These are phyloP conservation scores for Suhomyces tanzawaensis DNA, from an alignment of 805 yeast species.

Conservation along the genomic window DNA sequence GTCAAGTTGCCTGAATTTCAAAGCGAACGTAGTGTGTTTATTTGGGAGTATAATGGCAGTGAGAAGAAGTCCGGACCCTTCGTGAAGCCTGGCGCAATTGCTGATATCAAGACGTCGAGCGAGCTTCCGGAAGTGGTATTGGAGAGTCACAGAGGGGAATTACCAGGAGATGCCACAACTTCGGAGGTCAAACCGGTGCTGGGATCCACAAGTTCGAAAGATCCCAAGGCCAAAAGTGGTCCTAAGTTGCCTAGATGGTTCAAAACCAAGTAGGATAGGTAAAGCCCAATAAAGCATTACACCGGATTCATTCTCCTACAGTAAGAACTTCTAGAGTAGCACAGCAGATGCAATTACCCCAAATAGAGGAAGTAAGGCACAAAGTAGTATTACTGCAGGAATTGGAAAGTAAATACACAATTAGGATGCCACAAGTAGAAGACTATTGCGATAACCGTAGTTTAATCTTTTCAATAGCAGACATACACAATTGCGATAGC, in stretches of 20 bases:
- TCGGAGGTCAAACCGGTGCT: not conserved
- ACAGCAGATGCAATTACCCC: too few relatives aligned
- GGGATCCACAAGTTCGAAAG: not conserved
- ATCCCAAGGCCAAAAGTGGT: not conserved
- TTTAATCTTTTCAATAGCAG: too few relatives aligned
- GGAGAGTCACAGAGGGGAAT: constrained; percentile 29
- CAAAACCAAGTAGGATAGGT: constrained; percentile 6
- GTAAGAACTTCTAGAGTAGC: too few relatives aligned
- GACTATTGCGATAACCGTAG: too few relatives aligned
- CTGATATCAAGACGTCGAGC: constrained; percentile 19
- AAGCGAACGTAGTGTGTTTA: constrained; percentile 28
- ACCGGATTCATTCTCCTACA: too few relatives aligned
- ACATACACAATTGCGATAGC: too few relatives aligned
- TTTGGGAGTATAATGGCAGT: constrained; percentile 31
- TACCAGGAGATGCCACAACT: constrained; percentile 26
- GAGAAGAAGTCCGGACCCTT: constrained; percentile 23
- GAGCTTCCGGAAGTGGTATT: constrained; percentile 37
- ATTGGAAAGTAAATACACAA: too few relatives aligned
- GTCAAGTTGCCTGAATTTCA: constrained; percentile 30
- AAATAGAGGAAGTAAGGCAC: too few relatives aligned
- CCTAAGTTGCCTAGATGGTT: constrained; percentile 13
- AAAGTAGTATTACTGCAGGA: too few relatives aligned
- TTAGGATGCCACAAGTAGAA: too few relatives aligned
- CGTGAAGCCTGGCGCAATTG: constrained; percentile 15
- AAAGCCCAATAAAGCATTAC: too few relatives aligned